Conservation (phyloP, 163 green algal genomes). For the Chloromonas sp. region DNA sequence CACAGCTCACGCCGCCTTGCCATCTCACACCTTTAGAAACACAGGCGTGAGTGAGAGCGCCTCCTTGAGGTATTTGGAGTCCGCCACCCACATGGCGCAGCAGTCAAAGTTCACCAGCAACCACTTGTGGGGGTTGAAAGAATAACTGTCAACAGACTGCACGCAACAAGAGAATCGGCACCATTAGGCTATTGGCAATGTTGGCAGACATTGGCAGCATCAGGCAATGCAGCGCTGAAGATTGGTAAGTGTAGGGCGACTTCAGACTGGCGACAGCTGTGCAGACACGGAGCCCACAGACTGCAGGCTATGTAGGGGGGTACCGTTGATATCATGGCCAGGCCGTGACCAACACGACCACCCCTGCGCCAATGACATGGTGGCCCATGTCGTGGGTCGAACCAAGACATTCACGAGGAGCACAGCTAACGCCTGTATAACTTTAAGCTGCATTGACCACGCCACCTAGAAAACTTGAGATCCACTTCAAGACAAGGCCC, state of each 20-base stretch:
- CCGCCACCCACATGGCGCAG: constrained; percentile 61
- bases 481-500: too few relatives aligned
- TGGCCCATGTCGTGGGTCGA: too few relatives aligned
- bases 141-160: constrained; percentile 54
- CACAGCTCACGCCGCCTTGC: too few relatives aligned
- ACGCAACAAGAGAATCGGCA: constrained; percentile 40
- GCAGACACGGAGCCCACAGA: not conserved
- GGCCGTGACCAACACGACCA: too few relatives aligned
- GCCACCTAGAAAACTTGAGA: too few relatives aligned
- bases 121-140: constrained; percentile 82
- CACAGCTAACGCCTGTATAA: too few relatives aligned
- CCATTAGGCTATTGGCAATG: not conserved
- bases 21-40: constrained; percentile 46
- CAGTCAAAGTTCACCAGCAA: constrained; percentile 81
- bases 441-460: too few relatives aligned
- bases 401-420: too few relatives aligned
- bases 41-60: constrained; percentile 68
- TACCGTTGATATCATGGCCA: too few relatives aligned
- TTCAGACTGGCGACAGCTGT: not conserved
- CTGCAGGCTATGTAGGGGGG: not conserved
- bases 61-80: constrained; percentile 47
- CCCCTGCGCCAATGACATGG: too few relatives aligned
- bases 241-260: not conserved
- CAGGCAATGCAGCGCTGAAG: not conserved
- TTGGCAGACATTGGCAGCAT: not conserved